Evolutionary conservation across 2,329 filamentous ascomycete species (phyloP).

Genomic region (Pezicula neosporulosa): DNA sequence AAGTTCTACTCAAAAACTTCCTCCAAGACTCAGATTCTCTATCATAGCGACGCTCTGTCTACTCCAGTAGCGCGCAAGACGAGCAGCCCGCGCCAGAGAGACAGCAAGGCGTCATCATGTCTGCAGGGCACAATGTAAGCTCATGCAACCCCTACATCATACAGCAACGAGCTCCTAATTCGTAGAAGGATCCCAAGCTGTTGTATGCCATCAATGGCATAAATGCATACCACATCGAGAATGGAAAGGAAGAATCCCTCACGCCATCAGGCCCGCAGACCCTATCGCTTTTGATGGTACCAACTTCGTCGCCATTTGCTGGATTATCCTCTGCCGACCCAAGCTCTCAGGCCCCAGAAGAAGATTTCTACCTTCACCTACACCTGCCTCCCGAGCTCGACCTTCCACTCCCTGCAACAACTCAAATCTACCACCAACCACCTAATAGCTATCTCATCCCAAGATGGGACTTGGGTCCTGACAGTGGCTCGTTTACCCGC

Average conservation of each 20-base stretch:
- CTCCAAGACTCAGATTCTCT: no score
- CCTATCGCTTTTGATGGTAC: constrained; percentile 91
- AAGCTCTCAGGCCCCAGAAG: constrained; percentile 57
- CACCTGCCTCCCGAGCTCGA: constrained; percentile 94
- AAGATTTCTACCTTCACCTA: constrained; percentile 96
- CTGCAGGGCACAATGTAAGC: constrained; percentile 27
- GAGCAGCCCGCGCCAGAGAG: no score
- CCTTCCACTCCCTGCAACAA: constrained; percentile 87
- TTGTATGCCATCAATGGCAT: constrained; percentile 78
- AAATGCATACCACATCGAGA: constrained; percentile 83
- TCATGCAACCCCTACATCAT: not conserved
- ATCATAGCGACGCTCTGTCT: no score
- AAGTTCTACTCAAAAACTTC: no score
- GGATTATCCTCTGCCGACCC: constrained; percentile 49
- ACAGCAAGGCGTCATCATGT: constrained; percentile 13
- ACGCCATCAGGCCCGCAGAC: constrained; percentile 87
- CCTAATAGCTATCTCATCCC: constrained; percentile 92
- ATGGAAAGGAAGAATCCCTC: constrained; percentile 80
- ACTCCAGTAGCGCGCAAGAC: no score
- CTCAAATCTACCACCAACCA: constrained; percentile 95
- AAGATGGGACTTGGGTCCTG: constrained; percentile 87
- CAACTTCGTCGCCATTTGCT: constrained; percentile 73
- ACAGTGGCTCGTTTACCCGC: constrained; percentile 85
- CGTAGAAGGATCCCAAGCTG: constrained; percentile 53
- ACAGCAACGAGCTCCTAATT: not conserved